Base-by-base conservation (phyloP, 2,329 filamentous ascomycete species). In the Botrytis byssoidea region DNA sequence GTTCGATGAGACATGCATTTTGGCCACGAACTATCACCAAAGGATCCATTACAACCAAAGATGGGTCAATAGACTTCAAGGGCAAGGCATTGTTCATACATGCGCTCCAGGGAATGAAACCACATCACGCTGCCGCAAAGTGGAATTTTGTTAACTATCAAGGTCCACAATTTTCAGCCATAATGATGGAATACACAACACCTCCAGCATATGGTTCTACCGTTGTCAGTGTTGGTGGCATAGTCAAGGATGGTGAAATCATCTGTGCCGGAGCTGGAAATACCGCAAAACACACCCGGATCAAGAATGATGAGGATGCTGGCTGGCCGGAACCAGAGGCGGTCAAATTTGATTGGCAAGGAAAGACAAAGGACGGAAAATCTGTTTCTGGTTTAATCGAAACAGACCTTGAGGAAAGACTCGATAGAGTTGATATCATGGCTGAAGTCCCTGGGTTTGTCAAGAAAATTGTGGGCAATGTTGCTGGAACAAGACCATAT, bases 141-240 rank as follows among this genome's bases (percentile, higher is more conserved):
- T 99, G 96, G 96, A 97, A 96, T 84, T 99, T 98, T 85, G 87
- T 89, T 83, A 90, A 95, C 84, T 97, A 97, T 85, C 95, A 98
- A 82, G 91, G 93, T 22, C 92, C 94, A 35, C 93, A 87, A 32
- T 92, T 94, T 85, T 96, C 95, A 42, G 95, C 95, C 42, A 85
- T 97, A 77, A 86, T 98, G 86, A 99, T 99, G 96, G 93, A 98
- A 83, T 99, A 91, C 83, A 97, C 90, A 55, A 99, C 96, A 0
- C 97, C 96, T 42, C 90, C 93, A 6, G 98, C 95, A 7, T 99
- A 99, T 81, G 96, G 93, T 48, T 90, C 90, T 69, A 97, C 95
- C 1, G 85, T 89, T 29, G 94, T 99, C 76, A 92, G 89, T 76
- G 92, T 98, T 32, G 93, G 95, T 72, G 93, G 90, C 71, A 89